Base-by-base conservation (phyloP, 371 early-diverging fungal genomes). In the Rhizomucor pusillus region DNA sequence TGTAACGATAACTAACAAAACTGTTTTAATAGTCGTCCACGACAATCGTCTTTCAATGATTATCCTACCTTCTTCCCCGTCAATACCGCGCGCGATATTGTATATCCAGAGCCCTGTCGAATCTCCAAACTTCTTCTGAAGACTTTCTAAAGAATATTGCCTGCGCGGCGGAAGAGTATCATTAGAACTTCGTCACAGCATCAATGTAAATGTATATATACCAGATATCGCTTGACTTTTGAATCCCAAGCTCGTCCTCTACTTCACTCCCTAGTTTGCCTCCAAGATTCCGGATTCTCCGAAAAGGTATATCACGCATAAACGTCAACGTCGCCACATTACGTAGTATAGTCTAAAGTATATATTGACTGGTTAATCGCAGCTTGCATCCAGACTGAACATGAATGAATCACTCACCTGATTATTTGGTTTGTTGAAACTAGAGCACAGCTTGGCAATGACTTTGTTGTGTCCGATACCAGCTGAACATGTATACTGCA, bases 391-490 rank as follows among this genome's bases (percentile, higher is more conserved):
- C 29, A n/a, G 5, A 1, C 14, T 13, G 20, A 35, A 6, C 24
- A 16, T 35, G 12, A 1, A 29, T 29, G 25, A 23, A 5, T 12
- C 11, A 34, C 20, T 7, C 14, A 82, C 85, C 79, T 91, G 92
- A 41, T 88, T 82, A 63, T 90, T 84, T 5, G 97, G 97, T 52
- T 97, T 97, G 67, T 96, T 87, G 59, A 81, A 48, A 5, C 84
- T 88, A 20, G 92, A 91, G 47, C 90, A 83, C 7, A 97, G 66
- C 59, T 97, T 97, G 1, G 94, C 90, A 14, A 92, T 67, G 0
- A 84, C 83, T 51, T 89, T 91, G 67, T 89, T 91, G 64, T 90
- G 90, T 1, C 93, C 87, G 25, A 97, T 85, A 71, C 86, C 96
- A 4, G 93, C 87, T 13, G 90, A 90, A 22, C 90, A 92, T 1